These are phyloP conservation scores for Purpureocillium takamizusanense DNA, from an alignment of 2,329 filamentous ascomycete genomes.

Conservation along the genomic window DNA sequence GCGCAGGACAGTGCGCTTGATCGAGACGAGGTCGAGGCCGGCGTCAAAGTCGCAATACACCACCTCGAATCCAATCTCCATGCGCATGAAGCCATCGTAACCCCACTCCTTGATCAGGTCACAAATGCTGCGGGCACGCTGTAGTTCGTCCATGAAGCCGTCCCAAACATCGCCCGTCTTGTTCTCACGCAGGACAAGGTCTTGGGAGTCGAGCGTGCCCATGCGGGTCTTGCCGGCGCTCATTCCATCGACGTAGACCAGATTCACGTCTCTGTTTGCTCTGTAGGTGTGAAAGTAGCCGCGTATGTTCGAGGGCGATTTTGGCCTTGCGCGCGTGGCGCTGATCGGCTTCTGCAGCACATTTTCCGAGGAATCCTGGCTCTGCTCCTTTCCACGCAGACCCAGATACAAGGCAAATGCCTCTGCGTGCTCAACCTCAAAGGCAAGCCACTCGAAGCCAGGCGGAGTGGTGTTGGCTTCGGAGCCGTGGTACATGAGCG, in stretches of 20 bases:
- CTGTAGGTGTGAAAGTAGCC: constrained; percentile 62
- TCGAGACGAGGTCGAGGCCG: constrained; percentile 26
- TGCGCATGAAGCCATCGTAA: constrained; percentile 57
- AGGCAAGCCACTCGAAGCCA: constrained; percentile 63
- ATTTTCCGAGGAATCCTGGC: neutral
- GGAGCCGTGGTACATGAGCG: constrained; percentile 60
- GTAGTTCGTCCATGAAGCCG: constrained; percentile 30
- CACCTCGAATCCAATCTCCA: constrained; percentile 63
- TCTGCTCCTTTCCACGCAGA: neutral
- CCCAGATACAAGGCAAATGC: constrained; percentile 40
- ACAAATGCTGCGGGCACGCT: constrained; percentile 48
- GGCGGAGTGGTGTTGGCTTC: constrained; percentile 32
- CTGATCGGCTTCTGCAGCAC: too few species aligned
- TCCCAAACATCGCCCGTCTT: constrained; percentile 4
- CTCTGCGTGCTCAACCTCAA: constrained; percentile 66
- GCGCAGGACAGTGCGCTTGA: constrained; percentile 5
- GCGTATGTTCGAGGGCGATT: constrained; percentile 7
- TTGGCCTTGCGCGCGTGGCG: neutral
- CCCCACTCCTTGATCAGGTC: constrained; percentile 41
- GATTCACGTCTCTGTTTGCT: constrained; percentile 44
- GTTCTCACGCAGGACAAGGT: constrained; percentile 45
- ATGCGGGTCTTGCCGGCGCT: constrained; percentile 55
- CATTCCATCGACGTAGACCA: constrained; percentile 64
- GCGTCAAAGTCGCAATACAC: constrained; percentile 55
- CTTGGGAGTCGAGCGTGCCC: constrained; percentile 61